Conservation (phyloP, 2,329 filamentous ascomycete species). For the Teratosphaeria destructans region DNA sequence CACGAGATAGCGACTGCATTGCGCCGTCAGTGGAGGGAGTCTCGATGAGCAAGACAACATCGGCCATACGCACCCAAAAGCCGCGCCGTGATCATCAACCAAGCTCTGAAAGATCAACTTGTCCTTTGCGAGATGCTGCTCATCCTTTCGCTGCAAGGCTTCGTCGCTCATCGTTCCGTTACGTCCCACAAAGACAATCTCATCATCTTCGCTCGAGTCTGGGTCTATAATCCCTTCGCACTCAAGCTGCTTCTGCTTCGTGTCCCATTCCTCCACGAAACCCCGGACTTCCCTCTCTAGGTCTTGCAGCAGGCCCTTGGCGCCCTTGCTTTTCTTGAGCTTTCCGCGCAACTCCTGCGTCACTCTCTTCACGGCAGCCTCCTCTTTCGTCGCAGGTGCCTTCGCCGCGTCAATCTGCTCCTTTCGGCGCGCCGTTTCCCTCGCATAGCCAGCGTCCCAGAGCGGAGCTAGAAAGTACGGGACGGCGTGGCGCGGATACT, state of each 20-base stretch:
- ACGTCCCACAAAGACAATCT: slow-evolving; percentile 80
- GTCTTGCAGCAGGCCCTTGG: slow-evolving; percentile 68
- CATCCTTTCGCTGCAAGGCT: slow-evolving; percentile 41
- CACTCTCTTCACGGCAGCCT: slow-evolving; percentile 43
- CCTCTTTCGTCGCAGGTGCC: slow-evolving; percentile 39
- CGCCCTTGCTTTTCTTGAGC: slow-evolving; percentile 68
- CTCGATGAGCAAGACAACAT: background rate
- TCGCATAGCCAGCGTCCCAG: slow-evolving; percentile 56
- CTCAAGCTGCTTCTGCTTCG: slow-evolving; percentile 38
- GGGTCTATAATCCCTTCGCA: slow-evolving; percentile 33
- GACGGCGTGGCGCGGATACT: slow-evolving; percentile 64
- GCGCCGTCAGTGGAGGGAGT: slow-evolving; percentile 8
- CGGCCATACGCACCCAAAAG: slow-evolving; percentile 60
- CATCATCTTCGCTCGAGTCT: slow-evolving; percentile 57
- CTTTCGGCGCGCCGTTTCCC: slow-evolving; percentile 22
- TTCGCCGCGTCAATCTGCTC: slow-evolving; percentile 35
- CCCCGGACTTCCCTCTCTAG: slow-evolving; percentile 74
- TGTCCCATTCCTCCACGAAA: slow-evolving; percentile 57
- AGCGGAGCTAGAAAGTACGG: slow-evolving; percentile 83
- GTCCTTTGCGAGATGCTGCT: slow-evolving; percentile 46
- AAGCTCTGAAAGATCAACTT: slow-evolving; percentile 73
- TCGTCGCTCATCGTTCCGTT: slow-evolving; percentile 54
- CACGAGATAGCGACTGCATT: slow-evolving; percentile 70
- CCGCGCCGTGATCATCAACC: slow-evolving; percentile 62
- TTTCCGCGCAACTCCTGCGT: slow-evolving; percentile 71